Evolutionary conservation across 768 basidiomycete genomes (phyloP), one percentile per base, ranked within the genome.

Genomic region (Agrocybe chaxingu): DNA sequence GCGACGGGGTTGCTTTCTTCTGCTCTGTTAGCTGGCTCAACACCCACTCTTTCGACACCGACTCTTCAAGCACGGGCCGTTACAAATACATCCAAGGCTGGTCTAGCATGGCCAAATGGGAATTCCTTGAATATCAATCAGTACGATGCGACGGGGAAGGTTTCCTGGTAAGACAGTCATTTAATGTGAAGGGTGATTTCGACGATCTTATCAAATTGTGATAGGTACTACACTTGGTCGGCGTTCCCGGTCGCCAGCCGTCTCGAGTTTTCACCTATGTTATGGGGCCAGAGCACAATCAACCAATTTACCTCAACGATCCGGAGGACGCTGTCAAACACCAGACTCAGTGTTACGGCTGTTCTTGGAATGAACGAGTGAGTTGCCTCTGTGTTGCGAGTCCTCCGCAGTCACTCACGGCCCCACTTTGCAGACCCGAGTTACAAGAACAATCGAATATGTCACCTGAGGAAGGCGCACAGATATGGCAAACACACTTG

Each of bases 281-380:
- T 82, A 5, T 81, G 80, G 80, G 79, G 80, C 12, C 42, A 57
- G 12, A 57, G 61, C 13, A 54, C 73, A 12, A 56, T 73, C n/a
- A 58, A 66, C 19, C 61, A 74, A 11, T 81, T 75, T 60, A 60
- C 65, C 13, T 55, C 62, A 8, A 68, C 66, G 2, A 75, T 80
- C 46, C 70, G 76, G 43, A 55, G 66, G 9, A 73, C 75, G 1
- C 66, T 81, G 45, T 49, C 61, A 10, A 47, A 62, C 29, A 55
- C 57, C 8, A 43, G 19, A n/a, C 42, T 49, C 3, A 65, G 71
- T 42, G 69, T 77, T 3, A 74, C 70, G 3, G 66, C 72, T 16
- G 61, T 77, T 9, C 67, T 82, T 1, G 80, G 75, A 1, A 78
- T 82, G 73, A 81, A 81, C 60, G 80, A 81, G 76, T 77, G 48